phyloP scores from a whole-genome alignment of 116 monocot species.

The Iris pallida region DNA sequence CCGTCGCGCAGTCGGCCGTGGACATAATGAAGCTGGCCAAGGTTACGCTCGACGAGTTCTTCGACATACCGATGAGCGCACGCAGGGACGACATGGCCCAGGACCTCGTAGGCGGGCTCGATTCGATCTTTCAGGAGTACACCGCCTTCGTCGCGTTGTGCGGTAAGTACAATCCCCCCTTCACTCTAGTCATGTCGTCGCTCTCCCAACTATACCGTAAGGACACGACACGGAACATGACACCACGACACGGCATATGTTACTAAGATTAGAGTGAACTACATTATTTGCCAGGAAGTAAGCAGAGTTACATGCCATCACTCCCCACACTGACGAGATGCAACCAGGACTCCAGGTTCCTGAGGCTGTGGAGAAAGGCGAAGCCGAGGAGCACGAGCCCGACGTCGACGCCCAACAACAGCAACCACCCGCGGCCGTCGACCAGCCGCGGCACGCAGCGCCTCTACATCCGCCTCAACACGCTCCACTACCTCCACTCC shows the following conservation, averaged over 20 bases:
- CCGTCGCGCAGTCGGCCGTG: constrained; percentile 34
- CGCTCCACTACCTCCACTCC: constrained; percentile 76
- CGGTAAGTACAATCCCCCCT: constrained; percentile 30
- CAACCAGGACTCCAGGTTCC: constrained; percentile 78
- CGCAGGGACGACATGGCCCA: constrained; percentile 45
- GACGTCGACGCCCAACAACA: neutral
- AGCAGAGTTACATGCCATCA: constrained; percentile 70
- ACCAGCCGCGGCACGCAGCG: constrained; percentile 91
- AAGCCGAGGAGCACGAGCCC: constrained; percentile 33
- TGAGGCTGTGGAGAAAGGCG: constrained; percentile 64
- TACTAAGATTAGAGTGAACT: no score
- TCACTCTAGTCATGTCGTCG: neutral
- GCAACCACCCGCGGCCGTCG: constrained; percentile 60
- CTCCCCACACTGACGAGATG: constrained; percentile 85
- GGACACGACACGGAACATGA: no score
- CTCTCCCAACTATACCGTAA: neutral
- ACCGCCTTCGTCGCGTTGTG: constrained; percentile 38
- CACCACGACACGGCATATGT: no score
- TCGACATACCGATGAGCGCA: constrained; percentile 40
- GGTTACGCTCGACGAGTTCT: constrained; percentile 46
- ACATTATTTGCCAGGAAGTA: constrained; percentile 40
- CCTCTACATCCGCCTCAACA: constrained; percentile 91
- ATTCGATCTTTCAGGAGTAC: constrained; percentile 48
- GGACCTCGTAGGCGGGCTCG: constrained; percentile 39
- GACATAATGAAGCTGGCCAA: constrained; percentile 48